Conservation (phyloP, 1,284 basidiomycete genomes). For the Ceratorhiza oryzae-sativae region DNA sequence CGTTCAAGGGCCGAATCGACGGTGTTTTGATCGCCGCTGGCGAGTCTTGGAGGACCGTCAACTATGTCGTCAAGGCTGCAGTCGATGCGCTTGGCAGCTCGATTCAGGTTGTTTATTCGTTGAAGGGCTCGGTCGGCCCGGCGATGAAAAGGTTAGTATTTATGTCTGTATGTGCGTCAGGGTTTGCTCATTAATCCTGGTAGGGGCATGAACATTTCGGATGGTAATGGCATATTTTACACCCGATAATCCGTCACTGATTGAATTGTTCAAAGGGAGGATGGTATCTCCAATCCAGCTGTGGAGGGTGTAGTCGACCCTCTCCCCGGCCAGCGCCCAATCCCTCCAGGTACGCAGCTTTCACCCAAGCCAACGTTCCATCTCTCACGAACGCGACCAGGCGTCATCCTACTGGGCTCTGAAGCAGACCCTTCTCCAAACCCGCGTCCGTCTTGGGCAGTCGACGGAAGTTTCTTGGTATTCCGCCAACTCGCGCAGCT, state of each 20-base stretch:
- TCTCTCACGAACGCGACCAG: background rate
- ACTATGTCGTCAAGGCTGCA: background rate
- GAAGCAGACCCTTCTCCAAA: conserved; percentile 48
- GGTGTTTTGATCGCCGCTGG: conserved; percentile 40
- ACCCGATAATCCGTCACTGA: too few relatives aligned
- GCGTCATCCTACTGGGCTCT: conserved; percentile 52
- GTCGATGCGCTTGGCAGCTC: background rate
- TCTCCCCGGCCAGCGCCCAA: conserved; percentile 41
- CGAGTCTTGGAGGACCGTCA: conserved; percentile 15
- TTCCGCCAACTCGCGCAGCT: conserved; percentile 57
- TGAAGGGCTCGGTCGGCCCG: conserved; percentile 42
- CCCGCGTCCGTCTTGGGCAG: conserved; percentile 57
- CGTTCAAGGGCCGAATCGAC: conserved; percentile 50
- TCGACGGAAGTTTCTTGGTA: conserved; percentile 62
- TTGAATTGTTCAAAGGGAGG: conserved; percentile 27
- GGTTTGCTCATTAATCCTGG: too few relatives aligned
- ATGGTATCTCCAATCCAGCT: conserved; percentile 44
- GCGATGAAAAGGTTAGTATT: conserved; percentile 29
- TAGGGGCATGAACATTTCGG: conserved; percentile 35
- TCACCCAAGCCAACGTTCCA: conserved; percentile 2
- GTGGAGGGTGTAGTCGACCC: conserved; percentile 33
- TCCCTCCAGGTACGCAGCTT: conserved; percentile 44
- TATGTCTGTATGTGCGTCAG: too few relatives aligned
- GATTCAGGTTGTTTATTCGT: conserved; percentile 37
- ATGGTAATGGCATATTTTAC: conserved; percentile 8